phyloP scores from a whole-genome alignment of 768 basidiomycete genomes.

The Lepiota venenata region DNA sequence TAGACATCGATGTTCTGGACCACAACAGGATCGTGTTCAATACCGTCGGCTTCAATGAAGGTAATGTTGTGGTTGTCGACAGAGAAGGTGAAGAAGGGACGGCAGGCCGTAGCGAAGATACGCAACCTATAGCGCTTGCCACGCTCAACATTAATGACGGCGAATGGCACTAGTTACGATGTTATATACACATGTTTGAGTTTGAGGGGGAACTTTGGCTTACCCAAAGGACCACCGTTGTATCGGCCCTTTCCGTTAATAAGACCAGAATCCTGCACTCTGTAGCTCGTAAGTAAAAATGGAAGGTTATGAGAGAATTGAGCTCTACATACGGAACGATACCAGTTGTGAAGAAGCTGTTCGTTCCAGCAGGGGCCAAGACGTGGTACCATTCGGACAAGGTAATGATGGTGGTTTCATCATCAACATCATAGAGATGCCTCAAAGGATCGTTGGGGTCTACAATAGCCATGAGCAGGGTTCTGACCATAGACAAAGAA shows the following conservation, averaged over 20 bases:
- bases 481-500: background rate
- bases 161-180: slow-evolving; percentile 10
- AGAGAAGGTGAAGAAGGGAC: slow-evolving; percentile 36
- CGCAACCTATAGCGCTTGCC: slow-evolving; percentile 53
- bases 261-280: slow-evolving; percentile 12
- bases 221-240: slow-evolving; percentile 17
- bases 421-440: slow-evolving; percentile 19
- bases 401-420: slow-evolving; percentile 8
- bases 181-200: no score
- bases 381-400: slow-evolving; percentile 3
- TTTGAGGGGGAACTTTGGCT: background rate
- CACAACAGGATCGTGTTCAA: slow-evolving; percentile 25
- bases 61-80: slow-evolving; percentile 29
- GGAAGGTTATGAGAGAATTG: background rate
- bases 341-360: slow-evolving; percentile 32
- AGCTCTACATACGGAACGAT: slow-evolving; percentile 9
- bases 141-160: slow-evolving; percentile 35
- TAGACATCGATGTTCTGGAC: slow-evolving; percentile 37
- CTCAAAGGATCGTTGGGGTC: slow-evolving; percentile 15
- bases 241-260: slow-evolving; percentile 22
- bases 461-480: background rate
- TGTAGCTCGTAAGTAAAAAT: background rate
- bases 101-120: slow-evolving; percentile 45
- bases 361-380: slow-evolving; percentile 27
- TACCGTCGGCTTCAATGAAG: slow-evolving; percentile 28